Base-by-base conservation (phyloP, 2,329 filamentous ascomycete genomes). In the Sclerotinia spermophila region DNA sequence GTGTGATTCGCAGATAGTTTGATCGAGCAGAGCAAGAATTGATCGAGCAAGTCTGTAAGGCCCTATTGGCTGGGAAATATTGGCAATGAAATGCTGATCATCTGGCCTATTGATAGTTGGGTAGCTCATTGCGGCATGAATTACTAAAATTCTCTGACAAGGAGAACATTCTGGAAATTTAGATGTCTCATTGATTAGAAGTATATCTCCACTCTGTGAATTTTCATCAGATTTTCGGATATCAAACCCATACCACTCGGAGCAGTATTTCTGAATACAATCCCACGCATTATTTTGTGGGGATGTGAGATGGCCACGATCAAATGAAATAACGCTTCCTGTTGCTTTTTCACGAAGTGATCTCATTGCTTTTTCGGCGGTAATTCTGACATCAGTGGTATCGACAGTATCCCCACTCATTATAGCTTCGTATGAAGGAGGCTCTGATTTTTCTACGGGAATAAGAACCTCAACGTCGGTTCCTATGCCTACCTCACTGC, bases 381-480 rank as follows among this genome's bases (percentile, higher is more conserved):
- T 27, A 27, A 56, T 55, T 24, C 44, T 55, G 38, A 62, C 35
- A 56, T 64, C 48, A 3, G 67, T 69, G 13, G 51, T 61, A 44
- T 74, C 58, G 17, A 40, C 58, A 53, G 60, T 61, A 44, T 74
- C 33, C 13, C 67, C 45, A 19, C 42, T 51, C 19, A 55, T 64
- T 10, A 38, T 3, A 38, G 45, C 44, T 35, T 48, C 60, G 5
- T 44, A 4, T 7, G 67, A 40, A 56, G 30, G 67, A 17, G 44
- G 59, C 5, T 27, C 58, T 33, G 60, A 48, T 68, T 69, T 69
- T 44, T 69, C 67, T 21, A 72, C 44, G 35, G 72, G 72, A 6
- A 73, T 60, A 27, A 80, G 81, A 13, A 86, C 83, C 8, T 80
- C 82, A 2, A 89, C 82, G 10, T 83, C 82, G 0, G 87, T 89